Evolutionary conservation across 1,139 yeast genomes (phyloP).

Genomic region (Pichia sp.): DNA sequence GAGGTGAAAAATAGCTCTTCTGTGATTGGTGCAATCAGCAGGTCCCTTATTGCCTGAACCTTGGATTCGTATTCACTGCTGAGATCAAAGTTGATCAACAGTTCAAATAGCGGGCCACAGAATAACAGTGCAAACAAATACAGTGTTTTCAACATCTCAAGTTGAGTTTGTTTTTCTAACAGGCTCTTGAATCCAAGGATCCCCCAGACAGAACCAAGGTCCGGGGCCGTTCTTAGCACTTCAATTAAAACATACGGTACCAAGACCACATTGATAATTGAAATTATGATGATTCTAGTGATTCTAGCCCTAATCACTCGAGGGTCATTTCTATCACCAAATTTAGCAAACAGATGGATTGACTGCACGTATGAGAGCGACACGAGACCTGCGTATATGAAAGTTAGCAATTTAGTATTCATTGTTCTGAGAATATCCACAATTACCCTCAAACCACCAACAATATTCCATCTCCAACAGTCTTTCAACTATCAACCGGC

Average conservation of each 20-base stretch:
- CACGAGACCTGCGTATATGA: conserved; percentile 14
- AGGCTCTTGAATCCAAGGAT: conserved; percentile 12
- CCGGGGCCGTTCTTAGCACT: conserved; percentile 10
- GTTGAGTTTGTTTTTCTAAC: conserved; percentile 10
- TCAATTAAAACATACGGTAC: conserved; percentile 24
- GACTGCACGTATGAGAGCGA: conserved; percentile 37
- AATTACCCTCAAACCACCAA: too few relatives aligned
- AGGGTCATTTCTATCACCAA: conserved; percentile 34
- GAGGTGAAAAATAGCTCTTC: conserved; percentile 83
- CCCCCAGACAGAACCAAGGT: conserved; percentile 1
- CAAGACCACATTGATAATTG: conserved; percentile 20
- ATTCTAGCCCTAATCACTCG: conserved; percentile 30
- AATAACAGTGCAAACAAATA: conserved; percentile 27
- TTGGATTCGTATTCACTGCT: conserved; percentile 15
- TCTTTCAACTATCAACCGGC: too few relatives aligned
- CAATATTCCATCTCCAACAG: too few relatives aligned
- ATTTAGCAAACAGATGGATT: conserved; percentile 29
- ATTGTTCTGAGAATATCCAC: too few relatives aligned
- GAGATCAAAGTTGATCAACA: conserved; percentile 27
- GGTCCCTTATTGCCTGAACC: conserved; percentile 35
- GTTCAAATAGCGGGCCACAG: conserved; percentile 47
- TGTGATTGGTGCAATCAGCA: conserved; percentile 73
- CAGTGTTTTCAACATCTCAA: conserved; percentile 15
- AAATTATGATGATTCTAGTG: conserved; percentile 21
- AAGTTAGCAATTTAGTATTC: not conserved